Evolutionary conservation across 2,329 filamentous ascomycete genomes (phyloP).

Genomic region (Fusarium chuoi): DNA sequence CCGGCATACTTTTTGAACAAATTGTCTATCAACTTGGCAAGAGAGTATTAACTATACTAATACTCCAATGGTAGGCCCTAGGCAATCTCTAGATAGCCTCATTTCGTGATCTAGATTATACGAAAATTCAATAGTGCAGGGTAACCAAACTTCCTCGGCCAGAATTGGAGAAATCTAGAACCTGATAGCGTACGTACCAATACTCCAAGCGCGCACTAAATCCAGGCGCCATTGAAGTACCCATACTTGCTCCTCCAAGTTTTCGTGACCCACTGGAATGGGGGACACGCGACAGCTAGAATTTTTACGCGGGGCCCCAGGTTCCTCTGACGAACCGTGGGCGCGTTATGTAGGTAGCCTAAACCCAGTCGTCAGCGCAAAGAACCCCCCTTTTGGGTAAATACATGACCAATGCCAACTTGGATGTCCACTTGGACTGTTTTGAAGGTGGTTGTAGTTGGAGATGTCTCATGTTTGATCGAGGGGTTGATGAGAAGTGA

Average conservation of each 20-base stretch:
- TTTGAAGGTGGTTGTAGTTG: constrained; percentile 4
- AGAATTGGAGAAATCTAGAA: background rate
- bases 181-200: background rate
- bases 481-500: background rate
- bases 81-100: background rate
- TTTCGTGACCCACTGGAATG: constrained; percentile 15
- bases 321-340: constrained; percentile 1
- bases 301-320: constrained; percentile 28
- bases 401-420: constrained; percentile 5
- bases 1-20: rapidly evolving
- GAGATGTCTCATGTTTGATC: background rate
- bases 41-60: rapidly evolving
- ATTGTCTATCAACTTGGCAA: rapidly evolving
- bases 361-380: constrained; percentile 2
- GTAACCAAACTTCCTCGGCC: background rate
- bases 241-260: background rate
- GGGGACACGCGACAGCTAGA: constrained; percentile 16
- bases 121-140: background rate
- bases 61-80: rapidly evolving
- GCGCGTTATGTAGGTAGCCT: background rate
- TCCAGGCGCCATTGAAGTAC: background rate
- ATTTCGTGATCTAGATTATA: rapidly evolving
- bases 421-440: constrained; percentile 4
- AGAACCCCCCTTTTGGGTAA: constrained; percentile 9
- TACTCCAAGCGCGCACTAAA: background rate